Base-by-base conservation (phyloP, 2,329 filamentous ascomycete genomes). In the Whalleya microplaca region DNA sequence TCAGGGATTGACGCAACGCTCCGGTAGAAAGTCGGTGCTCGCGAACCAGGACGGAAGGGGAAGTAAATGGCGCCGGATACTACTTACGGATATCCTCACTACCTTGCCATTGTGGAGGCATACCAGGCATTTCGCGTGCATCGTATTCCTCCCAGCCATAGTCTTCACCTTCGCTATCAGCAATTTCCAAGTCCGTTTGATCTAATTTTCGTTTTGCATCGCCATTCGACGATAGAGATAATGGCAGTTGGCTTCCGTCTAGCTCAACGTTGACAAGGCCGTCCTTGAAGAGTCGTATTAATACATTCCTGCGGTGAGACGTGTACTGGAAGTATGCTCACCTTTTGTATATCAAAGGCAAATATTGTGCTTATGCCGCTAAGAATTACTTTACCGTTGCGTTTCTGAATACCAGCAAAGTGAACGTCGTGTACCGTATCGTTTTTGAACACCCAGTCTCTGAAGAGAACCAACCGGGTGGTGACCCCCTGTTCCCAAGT, bases 401-500 rank as follows among this genome's bases (percentile, higher is more conserved):
- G 72, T 71, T 90, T 91, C 67, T 89, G 82, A 10, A 91, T 75
- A 48, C 86, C 86, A 10, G 81, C 84, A 63, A 90, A 79, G 55
- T 84, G 80, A 43, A 84, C 73, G 63, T 80, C 79, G 57, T 78
- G 77, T 21, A 78, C 74, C 18, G 72, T 73, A 44, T 75, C 74
- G 43, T 75, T 73, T 50, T 75, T 73, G 75, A 80, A 84, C 59
- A 78, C 82, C 83, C 85, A 93, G 75, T 96, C 91, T 66, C 89
- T 83, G 72, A 95, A 96, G 32, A 96, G 73, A 21, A 89, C 88
- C 58, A 96, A 72, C 51, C 92, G 82, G 42, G 86, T 90, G 59
- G 85, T 84, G 40, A 96, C 78, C 29, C 86, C 88, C 61, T 85
- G 86, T 58, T 96, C 92, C 93, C 93, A 97, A 42, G 89, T 84